A percentile compares a stretch with the other conserved stretches of the same genome.
These are phyloP conservation scores for Alternaria solani DNA, from an alignment of 2,329 filamentous ascomycete species.

Conservation along the genomic window DNA sequence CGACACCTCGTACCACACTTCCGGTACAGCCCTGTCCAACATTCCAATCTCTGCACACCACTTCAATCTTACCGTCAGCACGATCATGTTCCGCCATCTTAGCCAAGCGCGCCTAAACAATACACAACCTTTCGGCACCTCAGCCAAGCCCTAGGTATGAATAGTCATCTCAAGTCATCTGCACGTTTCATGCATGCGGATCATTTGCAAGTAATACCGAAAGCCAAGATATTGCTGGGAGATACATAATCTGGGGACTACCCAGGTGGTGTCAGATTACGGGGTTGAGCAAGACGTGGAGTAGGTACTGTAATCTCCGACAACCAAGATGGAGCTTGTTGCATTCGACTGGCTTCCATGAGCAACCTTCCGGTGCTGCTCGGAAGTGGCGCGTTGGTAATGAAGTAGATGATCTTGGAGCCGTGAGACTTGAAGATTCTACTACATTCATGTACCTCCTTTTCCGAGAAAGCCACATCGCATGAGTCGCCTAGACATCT, in stretches of 20 bases:
- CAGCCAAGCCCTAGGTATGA: conserved; percentile 16
- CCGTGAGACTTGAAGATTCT: no score
- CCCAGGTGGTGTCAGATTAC: neutral
- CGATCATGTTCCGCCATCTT: conserved; percentile 1
- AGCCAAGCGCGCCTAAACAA: conserved; percentile 17
- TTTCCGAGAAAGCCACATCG: neutral
- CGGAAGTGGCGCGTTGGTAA: neutral
- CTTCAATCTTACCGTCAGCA: conserved; percentile 2
- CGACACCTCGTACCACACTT: neutral
- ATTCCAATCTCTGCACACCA: conserved; percentile 1
- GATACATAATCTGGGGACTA: neutral
- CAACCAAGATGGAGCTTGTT: neutral
- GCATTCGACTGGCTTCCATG: neutral
- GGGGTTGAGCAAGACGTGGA: neutral
- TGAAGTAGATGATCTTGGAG: no score
- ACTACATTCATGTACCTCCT: neutral
- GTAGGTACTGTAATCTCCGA: neutral
- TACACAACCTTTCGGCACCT: conserved; percentile 8
- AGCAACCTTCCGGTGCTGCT: neutral
- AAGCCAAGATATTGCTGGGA: neutral
- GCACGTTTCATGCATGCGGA: conserved; percentile 15
- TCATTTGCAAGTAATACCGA: conserved; percentile 3
- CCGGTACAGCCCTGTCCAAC: conserved; percentile 10
- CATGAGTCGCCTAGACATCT: neutral
- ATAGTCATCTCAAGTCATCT: neutral